Evolutionary conservation across 805 yeast genomes (phyloP).

Genomic region (Wickerhamiella sergipiensis): DNA sequence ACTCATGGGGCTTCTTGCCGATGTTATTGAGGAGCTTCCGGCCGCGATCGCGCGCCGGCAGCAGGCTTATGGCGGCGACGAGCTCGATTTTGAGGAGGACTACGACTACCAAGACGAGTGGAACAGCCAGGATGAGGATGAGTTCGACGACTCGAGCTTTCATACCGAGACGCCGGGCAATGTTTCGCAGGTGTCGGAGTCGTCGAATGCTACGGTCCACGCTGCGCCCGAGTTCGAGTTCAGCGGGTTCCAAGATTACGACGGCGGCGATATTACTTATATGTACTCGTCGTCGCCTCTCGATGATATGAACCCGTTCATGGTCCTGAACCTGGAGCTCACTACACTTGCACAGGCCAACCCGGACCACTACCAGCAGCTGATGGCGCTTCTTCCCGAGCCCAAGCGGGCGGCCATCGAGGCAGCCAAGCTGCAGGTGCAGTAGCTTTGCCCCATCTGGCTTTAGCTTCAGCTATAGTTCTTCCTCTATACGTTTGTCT

Average conservation of each 20-base stretch:
- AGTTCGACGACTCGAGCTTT: slow-evolving; percentile 16
- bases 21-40: slow-evolving; percentile 50
- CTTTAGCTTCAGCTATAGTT: too few relatives aligned
- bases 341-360: slow-evolving; percentile 36
- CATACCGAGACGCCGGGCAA: neutral
- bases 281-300: slow-evolving; percentile 67
- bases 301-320: slow-evolving; percentile 61
- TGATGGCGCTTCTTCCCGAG: slow-evolving; percentile 30
- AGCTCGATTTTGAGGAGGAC: slow-evolving; percentile 23
- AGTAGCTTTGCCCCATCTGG: neutral
- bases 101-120: slow-evolving; percentile 27
- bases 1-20: slow-evolving; percentile 38
- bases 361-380: slow-evolving; percentile 33
- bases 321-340: slow-evolving; percentile 45
- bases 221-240: slow-evolving; percentile 9
- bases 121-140: slow-evolving; percentile 17
- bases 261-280: slow-evolving; percentile 71
- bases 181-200: too few relatives aligned
- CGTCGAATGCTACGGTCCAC: neutral
- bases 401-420: slow-evolving; percentile 27
- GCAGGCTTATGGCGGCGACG: slow-evolving; percentile 43
- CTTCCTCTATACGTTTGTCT: too few relatives aligned
- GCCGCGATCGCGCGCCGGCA: slow-evolving; percentile 54
- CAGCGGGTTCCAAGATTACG: slow-evolving; percentile 28
- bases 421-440: slow-evolving; percentile 5